Conservation (phyloP, 23 red algal species). For the Gracilaria gracilis region DNA sequence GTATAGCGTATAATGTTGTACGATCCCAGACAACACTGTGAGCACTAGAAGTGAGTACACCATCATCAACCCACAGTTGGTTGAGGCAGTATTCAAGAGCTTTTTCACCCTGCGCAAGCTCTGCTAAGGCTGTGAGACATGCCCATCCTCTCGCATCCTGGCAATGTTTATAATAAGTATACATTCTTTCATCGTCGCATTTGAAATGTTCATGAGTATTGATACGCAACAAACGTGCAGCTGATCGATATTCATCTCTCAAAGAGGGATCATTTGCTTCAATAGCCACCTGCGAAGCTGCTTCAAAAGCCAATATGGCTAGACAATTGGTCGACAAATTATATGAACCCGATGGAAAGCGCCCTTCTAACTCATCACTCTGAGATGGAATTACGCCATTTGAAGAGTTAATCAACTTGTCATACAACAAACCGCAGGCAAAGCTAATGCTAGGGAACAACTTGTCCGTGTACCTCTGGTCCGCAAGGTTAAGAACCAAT, state of each 20-base stretch:
- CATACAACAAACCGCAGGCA: slow-evolving; percentile 32
- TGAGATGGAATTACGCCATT: slow-evolving; percentile 42
- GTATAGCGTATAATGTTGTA: slow-evolving; percentile 53
- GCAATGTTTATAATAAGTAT: slow-evolving; percentile 58
- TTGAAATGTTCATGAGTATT: slow-evolving; percentile 16
- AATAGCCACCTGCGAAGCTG: slow-evolving; percentile 25
- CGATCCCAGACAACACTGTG: slow-evolving; percentile 65
- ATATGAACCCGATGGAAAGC: slow-evolving; percentile 52
- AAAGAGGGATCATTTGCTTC: slow-evolving; percentile 14
- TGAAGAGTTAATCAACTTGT: not conserved
- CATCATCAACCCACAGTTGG: slow-evolving; percentile 29
- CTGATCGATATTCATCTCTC: slow-evolving; percentile 20
- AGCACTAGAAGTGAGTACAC: slow-evolving; percentile 9
- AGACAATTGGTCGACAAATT: slow-evolving; percentile 59
- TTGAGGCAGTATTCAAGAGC: slow-evolving; percentile 35
- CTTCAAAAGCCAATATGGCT: slow-evolving; percentile 55
- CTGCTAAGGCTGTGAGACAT: slow-evolving; percentile 37
- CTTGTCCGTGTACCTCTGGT: not conserved
- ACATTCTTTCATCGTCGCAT: slow-evolving; percentile 41
- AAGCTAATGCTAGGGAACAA: not conserved
- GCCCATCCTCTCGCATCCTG: slow-evolving; percentile 52
- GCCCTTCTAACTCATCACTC: slow-evolving; percentile 74
- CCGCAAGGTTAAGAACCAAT: slow-evolving; percentile 19
- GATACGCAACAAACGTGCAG: slow-evolving; percentile 27
- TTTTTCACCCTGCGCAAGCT: slow-evolving; percentile 15